These are phyloP conservation scores for Trichoderma semiorbis DNA, from an alignment of 2,329 filamentous ascomycete species.

Conservation along the genomic window DNA sequence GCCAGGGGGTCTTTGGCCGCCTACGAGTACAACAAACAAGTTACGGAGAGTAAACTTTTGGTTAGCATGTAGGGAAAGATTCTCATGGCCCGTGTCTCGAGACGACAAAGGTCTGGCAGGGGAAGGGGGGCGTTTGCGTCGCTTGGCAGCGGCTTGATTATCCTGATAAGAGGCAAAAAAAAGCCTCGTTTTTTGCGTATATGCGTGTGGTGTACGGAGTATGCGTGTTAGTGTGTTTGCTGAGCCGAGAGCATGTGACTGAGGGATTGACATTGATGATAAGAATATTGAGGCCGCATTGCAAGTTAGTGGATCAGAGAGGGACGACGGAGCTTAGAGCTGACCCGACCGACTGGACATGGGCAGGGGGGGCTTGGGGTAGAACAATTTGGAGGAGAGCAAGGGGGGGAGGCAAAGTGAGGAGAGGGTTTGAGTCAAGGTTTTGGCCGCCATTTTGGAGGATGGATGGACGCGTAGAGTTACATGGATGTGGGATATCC, in stretches of 20 bases:
- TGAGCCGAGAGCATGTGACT: not conserved
- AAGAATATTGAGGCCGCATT: not conserved
- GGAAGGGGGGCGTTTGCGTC: not conserved
- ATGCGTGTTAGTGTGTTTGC: not conserved
- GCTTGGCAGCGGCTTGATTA: not conserved
- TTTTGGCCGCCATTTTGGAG: not conserved
- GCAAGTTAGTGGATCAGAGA: not conserved
- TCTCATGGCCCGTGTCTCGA: not conserved
- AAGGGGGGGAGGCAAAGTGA: not conserved
- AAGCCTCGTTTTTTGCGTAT: not conserved
- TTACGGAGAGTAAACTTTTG: not conserved
- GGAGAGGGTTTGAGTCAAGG: not conserved
- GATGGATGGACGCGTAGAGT: not conserved
- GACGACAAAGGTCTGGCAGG: not conserved
- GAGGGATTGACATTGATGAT: not conserved
- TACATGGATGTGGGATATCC: not conserved
- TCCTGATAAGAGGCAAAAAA: not conserved
- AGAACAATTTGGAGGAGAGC: not conserved
- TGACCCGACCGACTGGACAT: conserved; percentile 13
- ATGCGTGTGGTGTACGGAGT: not conserved
- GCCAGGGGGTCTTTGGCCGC: not conserved
- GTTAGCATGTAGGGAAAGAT: not conserved
- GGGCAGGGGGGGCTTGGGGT: not conserved
- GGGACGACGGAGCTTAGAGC: not conserved
- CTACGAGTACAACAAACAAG: not conserved